These are phyloP conservation scores for Hygrocybe punicea DNA, from an alignment of 768 basidiomycete genomes.

Conservation along the genomic window DNA sequence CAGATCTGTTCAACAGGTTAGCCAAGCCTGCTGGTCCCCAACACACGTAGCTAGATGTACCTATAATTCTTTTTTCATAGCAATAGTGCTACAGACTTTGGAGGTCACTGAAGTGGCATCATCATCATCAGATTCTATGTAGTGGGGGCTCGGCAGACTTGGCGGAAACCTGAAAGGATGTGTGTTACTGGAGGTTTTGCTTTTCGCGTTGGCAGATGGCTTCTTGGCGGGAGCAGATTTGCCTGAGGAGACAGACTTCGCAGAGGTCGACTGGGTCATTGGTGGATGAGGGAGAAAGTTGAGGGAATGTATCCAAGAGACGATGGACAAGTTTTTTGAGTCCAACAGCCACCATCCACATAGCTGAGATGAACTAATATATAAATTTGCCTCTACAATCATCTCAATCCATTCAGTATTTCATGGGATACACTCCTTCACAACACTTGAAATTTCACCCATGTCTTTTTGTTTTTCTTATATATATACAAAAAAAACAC, in stretches of 20 bases:
- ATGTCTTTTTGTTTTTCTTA: too few relatives aligned
- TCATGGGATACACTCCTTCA: too few relatives aligned
- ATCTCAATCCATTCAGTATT: too few relatives aligned
- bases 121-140: background rate
- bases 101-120: background rate
- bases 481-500: too few relatives aligned
- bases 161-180: background rate
- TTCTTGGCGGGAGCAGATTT: background rate
- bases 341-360: background rate
- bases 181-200: background rate
- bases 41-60: background rate
- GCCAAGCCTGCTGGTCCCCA: background rate
- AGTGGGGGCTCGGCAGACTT: background rate
- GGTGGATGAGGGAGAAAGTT: background rate
- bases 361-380: background rate
- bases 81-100: background rate
- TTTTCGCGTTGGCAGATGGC: background rate
- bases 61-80: background rate
- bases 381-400: too few relatives aligned
- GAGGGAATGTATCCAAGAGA: background rate
- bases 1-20: slow-evolving; percentile 11
- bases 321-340: background rate
- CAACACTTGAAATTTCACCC: too few relatives aligned
- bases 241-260: background rate
- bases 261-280: background rate